Percentiles rank a stretch among this genome's conserved stretches.
These are phyloP conservation scores for Dendrobium chrysotoxum DNA, from an alignment of 106 monocot genomes.

Conservation along the genomic window DNA sequence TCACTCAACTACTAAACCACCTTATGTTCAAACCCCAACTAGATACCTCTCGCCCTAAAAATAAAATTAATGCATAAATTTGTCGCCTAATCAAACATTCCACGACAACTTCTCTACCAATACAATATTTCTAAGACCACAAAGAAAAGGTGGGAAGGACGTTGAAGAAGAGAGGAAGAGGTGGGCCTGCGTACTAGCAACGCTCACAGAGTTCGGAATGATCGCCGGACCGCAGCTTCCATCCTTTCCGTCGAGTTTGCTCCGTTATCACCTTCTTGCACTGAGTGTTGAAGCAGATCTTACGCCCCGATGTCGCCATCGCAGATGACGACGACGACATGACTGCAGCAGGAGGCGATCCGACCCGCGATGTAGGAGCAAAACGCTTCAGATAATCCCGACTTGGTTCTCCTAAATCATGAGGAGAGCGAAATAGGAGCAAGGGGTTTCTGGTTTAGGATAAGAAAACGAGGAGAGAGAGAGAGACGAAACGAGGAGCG, in stretches of 20 bases:
- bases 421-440: not conserved
- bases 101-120: not conserved
- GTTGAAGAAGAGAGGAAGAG: not conserved
- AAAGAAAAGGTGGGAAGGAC: not conserved
- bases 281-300: constrained; percentile 47
- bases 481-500: not conserved
- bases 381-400: not conserved
- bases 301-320: constrained; percentile 6
- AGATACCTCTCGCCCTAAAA: no score
- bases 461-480: not conserved
- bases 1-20: no score
- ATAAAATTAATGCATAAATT: no score
- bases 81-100: no score
- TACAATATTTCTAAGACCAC: not conserved
- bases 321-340: constrained; percentile 13
- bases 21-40: no score
- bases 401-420: not conserved
- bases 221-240: constrained; percentile 46
- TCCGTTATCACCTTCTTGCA: constrained; percentile 48
- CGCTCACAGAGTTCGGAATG: constrained; percentile 50
- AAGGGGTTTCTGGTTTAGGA: not conserved
- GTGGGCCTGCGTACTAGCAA: constrained; percentile 33
- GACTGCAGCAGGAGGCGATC: not conserved
- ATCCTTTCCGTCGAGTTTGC: constrained; percentile 25
- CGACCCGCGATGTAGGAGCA: not conserved